Conservation (phyloP, 2,329 filamentous ascomycete genomes). For the Tolypocladium cylindrosporum region DNA sequence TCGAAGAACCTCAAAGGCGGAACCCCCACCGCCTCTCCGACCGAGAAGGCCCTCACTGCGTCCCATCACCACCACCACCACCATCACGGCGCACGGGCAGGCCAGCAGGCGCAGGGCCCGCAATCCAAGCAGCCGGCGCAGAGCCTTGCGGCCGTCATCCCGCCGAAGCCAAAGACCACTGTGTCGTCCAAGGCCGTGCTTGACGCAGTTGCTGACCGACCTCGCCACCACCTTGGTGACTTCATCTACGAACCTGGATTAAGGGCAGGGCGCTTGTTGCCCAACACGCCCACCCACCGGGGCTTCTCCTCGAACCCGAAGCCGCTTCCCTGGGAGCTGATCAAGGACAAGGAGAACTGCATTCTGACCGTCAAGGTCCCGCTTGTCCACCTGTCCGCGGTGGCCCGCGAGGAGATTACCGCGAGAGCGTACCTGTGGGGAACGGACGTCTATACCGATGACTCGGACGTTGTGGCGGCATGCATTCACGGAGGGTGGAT, state of each 20-base stretch:
- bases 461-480: constrained; percentile 85
- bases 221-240: constrained; percentile 74
- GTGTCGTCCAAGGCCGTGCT: constrained; percentile 63
- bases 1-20: constrained; percentile 41
- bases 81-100: constrained; percentile 26
- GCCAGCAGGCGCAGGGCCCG: constrained; percentile 11
- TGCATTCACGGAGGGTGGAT: constrained; percentile 93
- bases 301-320: constrained; percentile 49
- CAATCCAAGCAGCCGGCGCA: constrained; percentile 13
- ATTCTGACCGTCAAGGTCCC: constrained; percentile 84
- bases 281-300: constrained; percentile 26
- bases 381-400: constrained; percentile 60
- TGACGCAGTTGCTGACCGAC: constrained; percentile 58
- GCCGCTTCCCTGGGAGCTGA: constrained; percentile 64
- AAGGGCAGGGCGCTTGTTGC: constrained; percentile 37
- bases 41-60: constrained; percentile 24
- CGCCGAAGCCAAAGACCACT: constrained; percentile 54
- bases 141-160: constrained; percentile 19
- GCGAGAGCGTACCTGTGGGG: constrained; percentile 77
- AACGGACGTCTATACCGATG: constrained; percentile 89
- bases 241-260: constrained; percentile 69
- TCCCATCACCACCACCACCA: constrained; percentile 42
- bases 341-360: constrained; percentile 72
- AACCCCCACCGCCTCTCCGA: constrained; percentile 34
- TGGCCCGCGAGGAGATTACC: constrained; percentile 75